These are phyloP conservation scores for Aspergillus puulaauensis DNA, from an alignment of 2,329 filamentous ascomycete species.

Conservation along the genomic window DNA sequence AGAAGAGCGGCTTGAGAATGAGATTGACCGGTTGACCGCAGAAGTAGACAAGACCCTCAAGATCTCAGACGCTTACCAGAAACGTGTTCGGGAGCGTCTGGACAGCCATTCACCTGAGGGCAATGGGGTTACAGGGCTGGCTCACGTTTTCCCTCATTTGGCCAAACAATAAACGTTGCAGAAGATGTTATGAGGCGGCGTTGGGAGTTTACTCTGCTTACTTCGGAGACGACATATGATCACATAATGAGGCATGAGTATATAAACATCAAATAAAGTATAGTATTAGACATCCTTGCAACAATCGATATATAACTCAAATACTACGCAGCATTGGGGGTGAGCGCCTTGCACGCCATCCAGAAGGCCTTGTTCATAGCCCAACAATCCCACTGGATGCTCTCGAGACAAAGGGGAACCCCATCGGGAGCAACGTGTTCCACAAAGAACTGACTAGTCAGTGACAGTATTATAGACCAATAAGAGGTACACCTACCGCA, in stretches of 20 bases:
- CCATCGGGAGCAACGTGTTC: neutral
- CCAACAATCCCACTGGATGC: neutral
- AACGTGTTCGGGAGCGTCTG: slow-evolving; percentile 38
- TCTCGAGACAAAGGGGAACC: slow-evolving; percentile 3
- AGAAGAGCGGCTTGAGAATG: slow-evolving; percentile 58
- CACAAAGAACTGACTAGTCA: neutral
- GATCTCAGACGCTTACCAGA: slow-evolving; percentile 47
- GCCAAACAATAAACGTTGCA: slow-evolving; percentile 11
- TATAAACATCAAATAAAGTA: neutral
- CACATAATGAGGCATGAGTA: slow-evolving; percentile 11
- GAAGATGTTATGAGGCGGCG: slow-evolving; percentile 1
- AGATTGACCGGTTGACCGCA: slow-evolving; percentile 58
- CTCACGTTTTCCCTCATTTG: slow-evolving; percentile 40
- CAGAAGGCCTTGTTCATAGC: neutral
- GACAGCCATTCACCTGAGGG: slow-evolving; percentile 10
- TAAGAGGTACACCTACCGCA: neutral
- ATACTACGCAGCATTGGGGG: neutral
- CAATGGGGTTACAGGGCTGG: slow-evolving; percentile 22
- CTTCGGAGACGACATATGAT: neutral
- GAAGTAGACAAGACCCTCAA: slow-evolving; percentile 58
- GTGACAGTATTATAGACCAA: neutral
- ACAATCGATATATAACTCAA: neutral
- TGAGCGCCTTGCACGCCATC: neutral
- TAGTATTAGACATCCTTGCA: neutral
- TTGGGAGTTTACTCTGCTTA: slow-evolving; percentile 2